Base-by-base conservation (phyloP, 768 basidiomycete genomes). In the Xerocomellus intermedius region DNA sequence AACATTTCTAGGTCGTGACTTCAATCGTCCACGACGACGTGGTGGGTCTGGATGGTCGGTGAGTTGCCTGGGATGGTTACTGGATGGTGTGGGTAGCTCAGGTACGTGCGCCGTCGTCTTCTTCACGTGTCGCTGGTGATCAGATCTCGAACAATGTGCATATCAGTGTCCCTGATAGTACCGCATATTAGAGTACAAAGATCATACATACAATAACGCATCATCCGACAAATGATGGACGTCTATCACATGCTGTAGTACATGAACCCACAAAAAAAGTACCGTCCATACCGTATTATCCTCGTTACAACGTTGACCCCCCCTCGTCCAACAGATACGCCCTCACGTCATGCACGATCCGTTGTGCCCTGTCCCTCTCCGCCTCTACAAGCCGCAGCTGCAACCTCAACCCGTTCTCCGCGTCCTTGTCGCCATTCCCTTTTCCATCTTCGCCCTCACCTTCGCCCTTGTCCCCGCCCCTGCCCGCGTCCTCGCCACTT, bases 301-400 rank as follows among this genome's bases (percentile, higher is more conserved):
- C 41, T 28, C 26, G 16, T n/a, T 53, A 47, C 33, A 24, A 17
- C 14, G 43, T 19, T 17, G 48, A 21, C 4, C 48, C 36, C 4
- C 48, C 36, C 7, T 42, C 47, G 14, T 64, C 58, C 50, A 66
- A 21, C 45, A 67, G 17, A 32, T 55, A 64, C 19, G 64, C 48
- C 37, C 48, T 54, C 58, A 66, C 50, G 8, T 60, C 58, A 0
- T 43, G 48, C 48, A 61, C 56, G n/a, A 64, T 50, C 52, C 42
- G 51, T 1, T 50, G 59, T 12, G 57, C 59, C 35, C 41, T 43
- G 37, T 67, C 59, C 57, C 67, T 64, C 51, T 65, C 65, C 36
- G 52, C 49, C 33, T 67, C 63, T 1, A 59, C 59, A 2, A 37
- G 46, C 17, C 53, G 55, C 12, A 67, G 32, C 9, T 58, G 57